Conservation (phyloP, 2,329 filamentous ascomycete species). For the Colletotrichum nymphaeae region DNA sequence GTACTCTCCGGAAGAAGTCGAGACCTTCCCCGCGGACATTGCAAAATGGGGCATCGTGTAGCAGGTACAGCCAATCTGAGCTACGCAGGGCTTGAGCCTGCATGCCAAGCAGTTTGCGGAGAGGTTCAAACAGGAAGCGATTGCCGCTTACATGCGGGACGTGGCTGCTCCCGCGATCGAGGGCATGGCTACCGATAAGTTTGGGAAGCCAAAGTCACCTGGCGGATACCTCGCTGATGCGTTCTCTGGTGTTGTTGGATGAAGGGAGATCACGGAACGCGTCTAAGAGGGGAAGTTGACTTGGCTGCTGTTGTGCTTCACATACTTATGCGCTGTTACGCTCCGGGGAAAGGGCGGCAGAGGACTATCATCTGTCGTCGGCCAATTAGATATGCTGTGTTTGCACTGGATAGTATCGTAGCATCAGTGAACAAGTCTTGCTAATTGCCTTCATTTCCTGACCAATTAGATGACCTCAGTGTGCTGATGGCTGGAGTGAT, state of each 20-base stretch:
- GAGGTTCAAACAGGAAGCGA: slow-evolving; percentile 48
- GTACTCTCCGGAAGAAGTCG: background rate
- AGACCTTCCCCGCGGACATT: background rate
- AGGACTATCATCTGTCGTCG: too few relatives aligned
- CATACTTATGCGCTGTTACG: background rate
- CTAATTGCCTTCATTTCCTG: background rate
- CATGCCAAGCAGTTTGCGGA: slow-evolving; percentile 47
- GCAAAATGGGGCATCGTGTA: slow-evolving; percentile 42
- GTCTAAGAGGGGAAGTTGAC: background rate
- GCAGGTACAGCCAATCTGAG: slow-evolving; percentile 55
- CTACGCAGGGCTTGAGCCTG: slow-evolving; percentile 48
- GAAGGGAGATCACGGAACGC: background rate
- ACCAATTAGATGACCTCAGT: background rate
- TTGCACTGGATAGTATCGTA: background rate
- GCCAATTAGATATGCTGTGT: background rate
- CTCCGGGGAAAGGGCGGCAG: background rate
- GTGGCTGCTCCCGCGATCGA: slow-evolving; percentile 6
- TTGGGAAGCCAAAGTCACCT: background rate
- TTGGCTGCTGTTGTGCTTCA: background rate
- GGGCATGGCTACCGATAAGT: background rate
- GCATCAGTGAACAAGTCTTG: background rate
- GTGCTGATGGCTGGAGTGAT: background rate
- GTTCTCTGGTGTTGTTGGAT: background rate
- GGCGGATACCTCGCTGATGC: background rate
- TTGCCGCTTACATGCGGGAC: slow-evolving; percentile 46